Conservation (phyloP, 2,329 filamentous ascomycete species). For the Sclerotinia sclerotiorum region DNA sequence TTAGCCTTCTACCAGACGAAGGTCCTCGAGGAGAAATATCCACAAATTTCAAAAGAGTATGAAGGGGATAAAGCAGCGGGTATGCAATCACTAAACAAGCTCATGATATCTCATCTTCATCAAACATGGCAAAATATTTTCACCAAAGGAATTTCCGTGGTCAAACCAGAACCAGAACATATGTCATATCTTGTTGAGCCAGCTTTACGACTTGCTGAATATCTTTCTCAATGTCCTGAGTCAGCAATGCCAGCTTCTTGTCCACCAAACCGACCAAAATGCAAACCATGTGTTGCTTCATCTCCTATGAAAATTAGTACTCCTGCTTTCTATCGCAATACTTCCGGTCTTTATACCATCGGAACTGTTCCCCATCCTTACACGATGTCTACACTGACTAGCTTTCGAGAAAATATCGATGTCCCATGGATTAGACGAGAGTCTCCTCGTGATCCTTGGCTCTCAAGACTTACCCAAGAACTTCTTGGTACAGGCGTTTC, state of each 20-base stretch:
- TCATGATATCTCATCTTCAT: constrained; percentile 86
- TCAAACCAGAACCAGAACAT: constrained; percentile 76
- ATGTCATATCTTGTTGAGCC: constrained; percentile 71
- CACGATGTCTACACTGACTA: constrained; percentile 70
- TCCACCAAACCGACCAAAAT: constrained; percentile 76
- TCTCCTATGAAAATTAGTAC: constrained; percentile 67
- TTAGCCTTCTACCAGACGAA: constrained; percentile 75
- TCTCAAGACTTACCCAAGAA: constrained; percentile 67
- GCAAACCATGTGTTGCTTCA: constrained; percentile 69
- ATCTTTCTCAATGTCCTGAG: constrained; percentile 72
- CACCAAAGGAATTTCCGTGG: constrained; percentile 71
- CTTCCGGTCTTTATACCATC: constrained; percentile 72
- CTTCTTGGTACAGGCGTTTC: constrained; percentile 63
- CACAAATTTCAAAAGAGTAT: constrained; percentile 63
- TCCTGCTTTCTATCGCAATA: constrained; percentile 68
- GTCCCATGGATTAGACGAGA: constrained; percentile 65
- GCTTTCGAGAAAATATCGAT: constrained; percentile 60
- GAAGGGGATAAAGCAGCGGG: constrained; percentile 57
- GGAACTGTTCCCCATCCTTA: constrained; percentile 90
- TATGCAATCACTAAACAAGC: constrained; percentile 63
- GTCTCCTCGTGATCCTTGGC: constrained; percentile 75
- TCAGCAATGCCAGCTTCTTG: constrained; percentile 75
- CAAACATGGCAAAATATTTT: constrained; percentile 80
- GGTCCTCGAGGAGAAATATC: constrained; percentile 65
- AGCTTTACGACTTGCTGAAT: constrained; percentile 69